Conservation (phyloP, 805 yeast genomes). For the Phaffomyces thermotolerans region DNA sequence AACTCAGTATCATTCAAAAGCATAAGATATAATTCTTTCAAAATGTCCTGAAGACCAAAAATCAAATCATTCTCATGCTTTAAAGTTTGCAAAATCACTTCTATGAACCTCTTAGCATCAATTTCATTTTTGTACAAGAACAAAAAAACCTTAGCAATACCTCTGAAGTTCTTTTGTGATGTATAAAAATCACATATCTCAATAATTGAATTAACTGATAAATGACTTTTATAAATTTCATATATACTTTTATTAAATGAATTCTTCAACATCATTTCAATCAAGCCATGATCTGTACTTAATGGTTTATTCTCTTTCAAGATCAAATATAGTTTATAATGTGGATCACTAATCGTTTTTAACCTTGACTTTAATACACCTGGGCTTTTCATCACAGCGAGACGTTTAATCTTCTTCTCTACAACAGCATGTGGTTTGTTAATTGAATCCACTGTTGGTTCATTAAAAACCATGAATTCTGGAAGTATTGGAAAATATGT, state of each 20-base stretch:
- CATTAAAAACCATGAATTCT: no score
- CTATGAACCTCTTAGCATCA: constrained; percentile 4
- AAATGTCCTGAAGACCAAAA: constrained; percentile 11
- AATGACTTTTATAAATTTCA: no score
- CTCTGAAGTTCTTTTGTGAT: no score
- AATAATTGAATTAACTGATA: no score
- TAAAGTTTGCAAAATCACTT: constrained; percentile 7
- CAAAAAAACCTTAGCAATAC: no score
- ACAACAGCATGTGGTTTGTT: no score
- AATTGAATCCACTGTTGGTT: no score
- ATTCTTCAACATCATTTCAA: constrained; percentile 5
- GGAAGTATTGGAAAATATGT: no score
- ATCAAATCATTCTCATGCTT: constrained; percentile 11
- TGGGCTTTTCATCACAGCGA: not conserved
- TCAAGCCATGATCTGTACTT: constrained; percentile 3
- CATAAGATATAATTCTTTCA: constrained; percentile 9
- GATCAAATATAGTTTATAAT: constrained; percentile 11
- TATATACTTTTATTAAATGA: not conserved
- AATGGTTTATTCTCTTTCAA: constrained; percentile 8
- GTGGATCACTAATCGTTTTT: constrained; percentile 12
- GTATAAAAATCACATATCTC: no score
- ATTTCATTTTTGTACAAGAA: no score
- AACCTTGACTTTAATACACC: not conserved
- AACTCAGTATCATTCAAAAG: no score
- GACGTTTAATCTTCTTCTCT: no score